Percentiles rank a stretch among this genome's conserved stretches.
These are phyloP conservation scores for Stagonosporopsis rhizophila DNA, from an alignment of 2,329 filamentous ascomycete species.

Conservation along the genomic window DNA sequence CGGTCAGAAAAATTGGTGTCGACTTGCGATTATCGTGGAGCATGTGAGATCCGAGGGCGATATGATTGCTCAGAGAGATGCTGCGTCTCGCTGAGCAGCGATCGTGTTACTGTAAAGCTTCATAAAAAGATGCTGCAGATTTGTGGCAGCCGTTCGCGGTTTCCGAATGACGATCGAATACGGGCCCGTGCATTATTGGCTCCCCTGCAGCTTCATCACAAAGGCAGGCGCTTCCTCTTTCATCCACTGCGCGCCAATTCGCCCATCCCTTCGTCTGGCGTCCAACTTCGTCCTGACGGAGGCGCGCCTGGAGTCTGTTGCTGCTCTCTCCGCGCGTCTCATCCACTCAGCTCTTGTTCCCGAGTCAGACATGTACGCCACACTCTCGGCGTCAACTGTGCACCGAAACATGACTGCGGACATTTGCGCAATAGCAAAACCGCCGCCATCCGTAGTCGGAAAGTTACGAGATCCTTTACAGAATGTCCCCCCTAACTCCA, in stretches of 20 bases:
- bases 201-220: slow-evolving; percentile 13
- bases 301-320: background rate
- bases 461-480: slow-evolving; percentile 17
- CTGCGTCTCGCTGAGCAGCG: background rate
- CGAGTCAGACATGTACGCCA: slow-evolving; percentile 12
- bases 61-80: slow-evolving; percentile 3
- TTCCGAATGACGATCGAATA: slow-evolving; percentile 11
- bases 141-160: slow-evolving; percentile 18
- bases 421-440: slow-evolving; percentile 17
- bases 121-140: slow-evolving; percentile 9
- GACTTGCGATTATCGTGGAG: background rate
- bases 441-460: slow-evolving; percentile 12
- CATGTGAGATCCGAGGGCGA: background rate
- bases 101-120: slow-evolving; percentile 5
- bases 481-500: slow-evolving; percentile 2
- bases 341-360: slow-evolving; percentile 4
- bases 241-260: slow-evolving; percentile 8
- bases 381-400: slow-evolving; percentile 9
- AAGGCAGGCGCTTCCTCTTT: slow-evolving; percentile 12
- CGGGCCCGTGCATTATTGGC: background rate
- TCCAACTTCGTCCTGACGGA: background rate
- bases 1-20: background rate
- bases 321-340: slow-evolving; percentile 6
- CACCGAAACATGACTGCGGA: slow-evolving; percentile 23
- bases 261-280: slow-evolving; percentile 6